Evolutionary conservation across 1,284 basidiomycete genomes (phyloP).

Genomic region (Tylopilus sp.): DNA sequence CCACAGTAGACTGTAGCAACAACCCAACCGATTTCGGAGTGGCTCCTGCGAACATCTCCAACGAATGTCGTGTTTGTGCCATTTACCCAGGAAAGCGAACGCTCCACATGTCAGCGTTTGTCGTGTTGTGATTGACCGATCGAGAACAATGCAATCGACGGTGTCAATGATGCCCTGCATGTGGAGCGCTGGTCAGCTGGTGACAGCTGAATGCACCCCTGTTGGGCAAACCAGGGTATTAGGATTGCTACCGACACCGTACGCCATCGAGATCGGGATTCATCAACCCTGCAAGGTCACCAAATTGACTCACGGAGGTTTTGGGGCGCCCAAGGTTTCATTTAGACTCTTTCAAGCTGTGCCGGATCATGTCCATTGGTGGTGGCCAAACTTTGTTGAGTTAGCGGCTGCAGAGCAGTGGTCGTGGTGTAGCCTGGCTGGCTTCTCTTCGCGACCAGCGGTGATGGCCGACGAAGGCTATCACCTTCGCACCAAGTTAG

Average conservation of each 20-base stretch:
- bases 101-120: too few relatives aligned
- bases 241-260: neutral
- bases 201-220: neutral
- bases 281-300: neutral
- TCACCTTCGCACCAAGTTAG: constrained; percentile 22
- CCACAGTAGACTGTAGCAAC: neutral
- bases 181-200: neutral
- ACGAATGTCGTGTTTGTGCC: too few relatives aligned
- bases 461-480: constrained; percentile 25
- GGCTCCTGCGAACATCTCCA: neutral
- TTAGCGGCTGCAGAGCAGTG: neutral
- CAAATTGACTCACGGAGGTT: neutral
- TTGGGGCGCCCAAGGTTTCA: neutral
- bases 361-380: neutral
- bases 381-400: neutral
- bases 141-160: neutral
- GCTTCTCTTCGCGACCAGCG: constrained; percentile 17
- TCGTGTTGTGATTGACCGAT: neutral
- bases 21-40: neutral
- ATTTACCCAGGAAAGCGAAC: too few relatives aligned
- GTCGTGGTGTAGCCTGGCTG: neutral
- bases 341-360: neutral
- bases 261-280: neutral
- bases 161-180: too few relatives aligned
- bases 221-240: neutral